Evolutionary conservation across 2,329 filamentous ascomycete species (phyloP), one percentile per base, ranked within the genome.

Genomic region (Claviceps sp.): DNA sequence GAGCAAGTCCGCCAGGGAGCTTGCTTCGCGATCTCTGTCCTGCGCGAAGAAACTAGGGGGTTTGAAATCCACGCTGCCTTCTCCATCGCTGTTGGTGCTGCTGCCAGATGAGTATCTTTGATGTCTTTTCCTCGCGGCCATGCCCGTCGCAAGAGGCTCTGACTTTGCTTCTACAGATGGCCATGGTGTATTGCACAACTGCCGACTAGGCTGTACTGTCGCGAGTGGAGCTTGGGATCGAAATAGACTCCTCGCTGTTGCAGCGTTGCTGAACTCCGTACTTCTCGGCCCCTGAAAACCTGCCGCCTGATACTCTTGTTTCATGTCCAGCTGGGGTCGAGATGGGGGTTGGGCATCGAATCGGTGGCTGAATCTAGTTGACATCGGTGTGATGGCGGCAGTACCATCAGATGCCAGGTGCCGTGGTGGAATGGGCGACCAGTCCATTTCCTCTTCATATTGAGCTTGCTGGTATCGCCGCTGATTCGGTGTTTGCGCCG

Each of bases 211-310:
- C n/a, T 75, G 77, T 14, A 75, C 78, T 14, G 86, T 85, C 1
- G 83, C 82, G 0, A 82, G 74, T 4, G 86, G 86, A 2, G 88
- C 75, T 53, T 77, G 80, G 66, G 80, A 85, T 73, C 80, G 83
- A 61, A 89, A 88, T 1, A 82, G 78, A 1, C 69, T 72, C 14
- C 67, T 55, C 7, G 38, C 56, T 44, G 71, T 69, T 0, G 66
- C 63, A 11, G 29, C 29, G 29, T 34, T 34, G 29, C 29, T 34
- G 9, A 34, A 11, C 29, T 11, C 29, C 29, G 29, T 11, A 34
- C 9, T 34, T 34, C 29, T 11, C 11, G 29, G 29, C 9, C 29
- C 29, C 29, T 34, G 29, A 11, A 34, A 34, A 34, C 29, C 29
- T 34, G 29, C 29, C 29, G 29, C 29, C 29, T 11, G 29, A 11